Conservation (phyloP, 768 basidiomycete genomes). For the Chlorophyllum brunneum region DNA sequence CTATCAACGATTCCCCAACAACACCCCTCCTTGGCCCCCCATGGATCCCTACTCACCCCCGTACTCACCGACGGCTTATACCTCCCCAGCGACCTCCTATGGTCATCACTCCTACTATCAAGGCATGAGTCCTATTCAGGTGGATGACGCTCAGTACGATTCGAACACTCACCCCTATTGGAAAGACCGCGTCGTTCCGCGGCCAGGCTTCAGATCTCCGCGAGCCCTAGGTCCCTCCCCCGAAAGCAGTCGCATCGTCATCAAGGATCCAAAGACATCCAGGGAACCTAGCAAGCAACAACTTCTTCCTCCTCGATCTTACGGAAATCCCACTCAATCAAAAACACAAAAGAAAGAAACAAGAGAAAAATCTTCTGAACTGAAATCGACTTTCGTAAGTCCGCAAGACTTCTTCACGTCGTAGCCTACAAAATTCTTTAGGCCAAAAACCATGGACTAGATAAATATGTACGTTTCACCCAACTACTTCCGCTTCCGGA, state of each 20-base stretch:
- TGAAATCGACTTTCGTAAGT: background rate
- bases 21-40: background rate
- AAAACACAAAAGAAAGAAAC: background rate
- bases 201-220: conserved; percentile 6
- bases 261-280: conserved; percentile 4
- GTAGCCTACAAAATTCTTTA: background rate
- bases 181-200: conserved; percentile 9
- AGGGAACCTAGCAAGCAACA: background rate
- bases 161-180: conserved; percentile 6
- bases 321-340: background rate
- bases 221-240: background rate
- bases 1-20: background rate
- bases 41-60: conserved; percentile 6
- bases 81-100: background rate
- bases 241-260: conserved; percentile 4
- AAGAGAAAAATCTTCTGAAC: background rate
- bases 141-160: conserved; percentile 6
- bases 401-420: no score
- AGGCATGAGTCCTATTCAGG: background rate
- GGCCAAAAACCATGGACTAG: conserved; percentile 21
- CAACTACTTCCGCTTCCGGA: background rate
- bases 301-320: conserved; percentile 5
- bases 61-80: background rate
- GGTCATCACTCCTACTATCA: background rate
- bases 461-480: conserved; percentile 38